These are phyloP conservation scores for Gaeumannomyces tritici DNA, from an alignment of 2,329 filamentous ascomycete genomes.

Conservation along the genomic window DNA sequence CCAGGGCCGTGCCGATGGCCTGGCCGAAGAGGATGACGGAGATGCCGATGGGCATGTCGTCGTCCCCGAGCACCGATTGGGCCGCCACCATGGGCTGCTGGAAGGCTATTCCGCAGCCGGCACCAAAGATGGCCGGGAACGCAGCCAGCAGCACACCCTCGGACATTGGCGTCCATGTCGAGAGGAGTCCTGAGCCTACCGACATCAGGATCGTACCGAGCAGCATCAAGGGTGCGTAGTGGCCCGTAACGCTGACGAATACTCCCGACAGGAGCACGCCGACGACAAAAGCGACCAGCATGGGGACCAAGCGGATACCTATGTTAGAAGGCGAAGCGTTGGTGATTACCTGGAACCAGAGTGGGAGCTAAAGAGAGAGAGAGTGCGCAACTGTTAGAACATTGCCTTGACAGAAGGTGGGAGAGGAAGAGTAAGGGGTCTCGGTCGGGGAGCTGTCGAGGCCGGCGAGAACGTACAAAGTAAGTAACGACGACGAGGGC, in stretches of 20 bases:
- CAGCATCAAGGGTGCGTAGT: conserved; percentile 34
- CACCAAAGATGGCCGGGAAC: conserved; percentile 26
- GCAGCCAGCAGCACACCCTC: conserved; percentile 22
- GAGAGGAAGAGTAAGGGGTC: background rate
- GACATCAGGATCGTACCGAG: conserved; percentile 24
- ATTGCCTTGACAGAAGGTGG: background rate
- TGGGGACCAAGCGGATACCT: conserved; percentile 31
- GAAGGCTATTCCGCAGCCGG: conserved; percentile 31
- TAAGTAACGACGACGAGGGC: conserved; percentile 9
- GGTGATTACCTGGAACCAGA: conserved; percentile 41
- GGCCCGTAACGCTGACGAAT: conserved; percentile 26
- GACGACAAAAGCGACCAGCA: conserved; percentile 29
- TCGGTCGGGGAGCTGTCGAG: background rate
- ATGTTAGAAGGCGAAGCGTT: conserved; percentile 27
- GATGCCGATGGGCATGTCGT: conserved; percentile 31
- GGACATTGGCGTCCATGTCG: conserved; percentile 7
- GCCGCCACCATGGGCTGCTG: conserved; percentile 36
- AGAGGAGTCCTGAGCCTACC: conserved; percentile 31
- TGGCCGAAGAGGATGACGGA: conserved; percentile 35
- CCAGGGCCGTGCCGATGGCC: conserved; percentile 34
- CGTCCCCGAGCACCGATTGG: conserved; percentile 31
- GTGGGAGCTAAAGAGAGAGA: conserved; percentile 26
- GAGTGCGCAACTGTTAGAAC: background rate
- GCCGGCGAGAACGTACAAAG: conserved; percentile 11
- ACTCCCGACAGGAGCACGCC: conserved; percentile 29